A percentile compares a stretch with the other conserved stretches of the same genome.
Evolutionary conservation across 495 filamentous ascomycete genomes (phyloP).

Genomic region (Xylaria grammica): DNA sequence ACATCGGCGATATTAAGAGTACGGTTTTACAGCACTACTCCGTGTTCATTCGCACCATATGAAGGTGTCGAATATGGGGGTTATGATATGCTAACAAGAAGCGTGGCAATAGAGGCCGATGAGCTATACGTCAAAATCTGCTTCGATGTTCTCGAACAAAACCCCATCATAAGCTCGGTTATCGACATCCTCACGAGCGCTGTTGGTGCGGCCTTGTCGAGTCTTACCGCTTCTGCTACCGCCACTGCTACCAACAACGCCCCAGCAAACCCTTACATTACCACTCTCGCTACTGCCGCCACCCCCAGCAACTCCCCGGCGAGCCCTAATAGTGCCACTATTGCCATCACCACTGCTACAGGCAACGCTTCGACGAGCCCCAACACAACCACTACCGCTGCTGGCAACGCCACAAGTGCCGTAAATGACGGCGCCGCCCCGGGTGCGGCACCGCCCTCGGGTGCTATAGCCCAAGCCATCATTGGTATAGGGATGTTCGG

Average conservation of each 20-base stretch:
- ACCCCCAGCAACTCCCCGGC: too few relatives aligned
- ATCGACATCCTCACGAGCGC: constrained; percentile 13
- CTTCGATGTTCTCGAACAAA: constrained; percentile 13
- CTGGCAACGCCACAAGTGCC: constrained; percentile 13
- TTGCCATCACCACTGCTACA: constrained; percentile 16
- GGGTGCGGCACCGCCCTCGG: constrained; percentile 15
- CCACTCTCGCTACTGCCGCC: too few relatives aligned
- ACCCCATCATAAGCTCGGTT: constrained; percentile 22
- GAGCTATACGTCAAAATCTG: constrained; percentile 26
- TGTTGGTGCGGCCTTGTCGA: constrained; percentile 22
- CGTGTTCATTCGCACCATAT: not conserved
- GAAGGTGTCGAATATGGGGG: constrained; percentile 26
- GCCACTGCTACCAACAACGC: too few relatives aligned
- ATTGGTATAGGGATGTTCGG: constrained; percentile 31
- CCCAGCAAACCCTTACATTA: too few relatives aligned
- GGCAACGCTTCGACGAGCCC: constrained; percentile 14
- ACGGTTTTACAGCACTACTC: constrained; percentile 12
- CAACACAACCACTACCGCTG: constrained; percentile 9
- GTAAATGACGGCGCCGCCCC: constrained; percentile 16
- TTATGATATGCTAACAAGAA: constrained; percentile 37
- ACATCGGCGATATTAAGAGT: constrained; percentile 30
- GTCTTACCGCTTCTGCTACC: not conserved
- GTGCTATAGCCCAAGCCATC: constrained; percentile 25
- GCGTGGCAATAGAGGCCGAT: constrained; percentile 27
- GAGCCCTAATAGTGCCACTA: too few relatives aligned